phyloP scores from a whole-genome alignment of 495 filamentous ascomycete species.

The Neurospora sp. region DNA sequence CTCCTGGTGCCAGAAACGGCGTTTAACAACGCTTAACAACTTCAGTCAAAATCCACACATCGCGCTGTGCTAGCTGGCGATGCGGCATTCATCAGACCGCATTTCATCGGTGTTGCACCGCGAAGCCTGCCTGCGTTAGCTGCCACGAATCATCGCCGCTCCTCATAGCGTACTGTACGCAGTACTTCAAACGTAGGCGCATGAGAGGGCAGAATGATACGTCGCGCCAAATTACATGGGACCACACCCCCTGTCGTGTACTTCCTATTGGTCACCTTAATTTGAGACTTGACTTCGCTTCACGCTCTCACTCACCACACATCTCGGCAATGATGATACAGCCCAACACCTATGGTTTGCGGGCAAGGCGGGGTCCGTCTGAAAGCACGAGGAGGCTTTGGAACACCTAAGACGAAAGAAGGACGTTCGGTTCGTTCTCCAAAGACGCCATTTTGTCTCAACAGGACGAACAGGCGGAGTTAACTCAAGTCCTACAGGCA shows the following conservation, averaged over 20 bases:
- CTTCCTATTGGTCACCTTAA: slow-evolving; percentile 26
- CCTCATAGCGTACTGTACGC: slow-evolving; percentile 1
- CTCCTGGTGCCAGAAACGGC: neutral
- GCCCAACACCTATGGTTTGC: slow-evolving; percentile 19
- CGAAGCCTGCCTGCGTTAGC: neutral
- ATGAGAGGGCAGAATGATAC: neutral
- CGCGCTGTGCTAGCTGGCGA: neutral
- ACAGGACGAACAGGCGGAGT: slow-evolving; percentile 3
- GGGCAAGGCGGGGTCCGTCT: slow-evolving; percentile 14
- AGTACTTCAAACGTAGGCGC: neutral
- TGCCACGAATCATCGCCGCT: neutral
- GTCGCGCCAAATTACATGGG: slow-evolving; percentile 28
- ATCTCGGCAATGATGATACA: slow-evolving; percentile 22
- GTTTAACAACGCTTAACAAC: neutral
- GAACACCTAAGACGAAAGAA: slow-evolving; percentile 6
- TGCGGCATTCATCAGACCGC: neutral
- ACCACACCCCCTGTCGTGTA: slow-evolving; percentile 23
- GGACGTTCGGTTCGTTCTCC: neutral
- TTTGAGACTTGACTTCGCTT: slow-evolving; percentile 23
- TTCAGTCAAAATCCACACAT: neutral
- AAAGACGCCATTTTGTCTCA: neutral
- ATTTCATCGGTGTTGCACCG: neutral
- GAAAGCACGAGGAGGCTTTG: slow-evolving; percentile 9
- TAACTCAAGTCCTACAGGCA: neutral
- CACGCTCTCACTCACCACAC: slow-evolving; percentile 19